Base-by-base conservation (phyloP, 352 stramenopile species). In the Phytophthora foliorum region DNA sequence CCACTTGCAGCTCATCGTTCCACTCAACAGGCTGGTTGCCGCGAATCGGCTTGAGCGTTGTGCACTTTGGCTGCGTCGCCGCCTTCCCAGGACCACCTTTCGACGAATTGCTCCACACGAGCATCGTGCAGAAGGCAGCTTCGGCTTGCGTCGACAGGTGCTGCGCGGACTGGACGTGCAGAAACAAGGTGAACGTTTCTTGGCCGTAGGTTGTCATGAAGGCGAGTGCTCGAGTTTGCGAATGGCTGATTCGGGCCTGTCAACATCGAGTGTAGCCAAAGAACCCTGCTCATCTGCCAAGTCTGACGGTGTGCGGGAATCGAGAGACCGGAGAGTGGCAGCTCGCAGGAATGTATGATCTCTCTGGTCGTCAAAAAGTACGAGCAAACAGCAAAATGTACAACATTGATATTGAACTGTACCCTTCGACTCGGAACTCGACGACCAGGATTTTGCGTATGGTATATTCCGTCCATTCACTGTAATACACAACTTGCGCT, bases 381-480 rank as follows among this genome's bases (percentile, higher is more conserved):
- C 25, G 25, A 8, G 14, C 44, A 22, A 67, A 63, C 31, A 63
- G 60, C 51, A 70, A 69, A 54, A 54, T 54, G 46, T 45, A 63
- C 54, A 65, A 70, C 54, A 66, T 63, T 38, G 59, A 64, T 59
- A 69, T 70, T 70, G 32, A 54, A 59, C 56, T 66, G n/a, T 44
- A 60, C 22, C 55, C 38, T 48, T 27, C 19, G 41, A 48, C 39
- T 46, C n/a, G 17, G 17, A 11, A 14, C 21, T 41, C n/a, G 16
- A 14, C 25, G 11, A 27, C 41, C 41, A n/a, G 54, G 64, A 64
- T 29, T 36, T 57, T 57, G 41, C 13, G 27, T 63, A 63, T 34
- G 61, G 61, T 34, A 63, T 22, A 21, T 25, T 52, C 7, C 3
- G 34, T 57, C 53, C 61, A 63, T 63, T 63, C 31, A 56, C 32